These are phyloP conservation scores for Calonectria crousiana DNA, from an alignment of 2,329 filamentous ascomycete genomes.

Conservation along the genomic window DNA sequence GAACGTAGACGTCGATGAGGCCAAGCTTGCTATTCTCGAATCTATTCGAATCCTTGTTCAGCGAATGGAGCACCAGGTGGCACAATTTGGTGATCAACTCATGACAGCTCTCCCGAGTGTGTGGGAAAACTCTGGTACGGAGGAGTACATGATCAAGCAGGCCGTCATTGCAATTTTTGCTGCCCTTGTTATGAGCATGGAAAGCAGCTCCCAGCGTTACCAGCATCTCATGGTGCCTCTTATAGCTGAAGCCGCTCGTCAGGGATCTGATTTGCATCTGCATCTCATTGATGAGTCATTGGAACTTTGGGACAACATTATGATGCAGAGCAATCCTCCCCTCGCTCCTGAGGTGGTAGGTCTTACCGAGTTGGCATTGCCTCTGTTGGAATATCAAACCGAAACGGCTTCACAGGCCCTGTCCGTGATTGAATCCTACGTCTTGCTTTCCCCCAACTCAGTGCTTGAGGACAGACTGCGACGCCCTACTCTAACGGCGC, in stretches of 20 bases:
- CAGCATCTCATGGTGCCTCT: conserved; percentile 85
- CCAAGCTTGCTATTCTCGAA: conserved; percentile 89
- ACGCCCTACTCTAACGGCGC: conserved; percentile 61
- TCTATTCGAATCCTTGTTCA: conserved; percentile 86
- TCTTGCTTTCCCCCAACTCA: conserved; percentile 76
- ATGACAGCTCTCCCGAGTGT: conserved; percentile 83
- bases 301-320: conserved; percentile 86
- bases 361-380: conserved; percentile 73
- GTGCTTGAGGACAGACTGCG: conserved; percentile 70
- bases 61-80: conserved; percentile 80
- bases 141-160: conserved; percentile 94
- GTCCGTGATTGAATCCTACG: conserved; percentile 76
- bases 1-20: conserved; percentile 85
- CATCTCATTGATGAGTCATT: conserved; percentile 93
- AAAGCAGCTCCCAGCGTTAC: conserved; percentile 80
- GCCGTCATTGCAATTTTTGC: conserved; percentile 88
- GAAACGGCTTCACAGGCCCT: conserved; percentile 73
- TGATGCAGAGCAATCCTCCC: conserved; percentile 74
- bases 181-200: conserved; percentile 88
- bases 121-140: conserved; percentile 83
- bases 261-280: conserved; percentile 78
- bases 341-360: conserved; percentile 71
- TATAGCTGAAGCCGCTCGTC: conserved; percentile 82
- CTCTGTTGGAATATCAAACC: conserved; percentile 74
- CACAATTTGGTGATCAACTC: conserved; percentile 80